These are phyloP conservation scores for Piromyces finnis DNA, from an alignment of 192 early-diverging fungal species.

Conservation along the genomic window DNA sequence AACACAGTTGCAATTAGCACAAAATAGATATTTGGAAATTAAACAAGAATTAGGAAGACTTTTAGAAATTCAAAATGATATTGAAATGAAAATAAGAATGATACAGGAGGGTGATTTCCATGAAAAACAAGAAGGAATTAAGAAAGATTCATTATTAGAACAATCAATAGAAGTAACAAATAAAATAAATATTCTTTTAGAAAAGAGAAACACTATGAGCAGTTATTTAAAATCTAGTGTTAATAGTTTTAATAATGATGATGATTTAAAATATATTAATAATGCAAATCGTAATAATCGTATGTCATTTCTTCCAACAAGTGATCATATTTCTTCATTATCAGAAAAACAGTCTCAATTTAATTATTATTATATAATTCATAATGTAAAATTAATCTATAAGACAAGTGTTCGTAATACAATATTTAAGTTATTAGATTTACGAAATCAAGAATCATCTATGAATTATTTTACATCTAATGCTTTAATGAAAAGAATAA, in stretches of 20 bases:
- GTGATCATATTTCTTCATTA: background rate
- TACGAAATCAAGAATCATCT: background rate
- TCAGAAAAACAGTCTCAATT: background rate
- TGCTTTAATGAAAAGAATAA: background rate
- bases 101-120: background rate
- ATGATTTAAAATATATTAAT: background rate
- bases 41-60: background rate
- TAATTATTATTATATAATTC: background rate
- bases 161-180: background rate
- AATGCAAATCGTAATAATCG: background rate
- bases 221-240: background rate
- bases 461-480: background rate
- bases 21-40: background rate
- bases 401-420: background rate
- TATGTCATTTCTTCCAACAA: background rate
- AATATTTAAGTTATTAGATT: background rate
- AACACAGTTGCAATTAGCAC: background rate
- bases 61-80: background rate
- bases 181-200: background rate
- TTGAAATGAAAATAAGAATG: background rate
- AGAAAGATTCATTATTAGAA: background rate
- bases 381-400: background rate
- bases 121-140: background rate
- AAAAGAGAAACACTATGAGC: background rate
- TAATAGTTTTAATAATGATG: background rate